Base-by-base conservation (phyloP, 2,329 filamentous ascomycete species). In the Phaeosphaeriaceae sp. region DNA sequence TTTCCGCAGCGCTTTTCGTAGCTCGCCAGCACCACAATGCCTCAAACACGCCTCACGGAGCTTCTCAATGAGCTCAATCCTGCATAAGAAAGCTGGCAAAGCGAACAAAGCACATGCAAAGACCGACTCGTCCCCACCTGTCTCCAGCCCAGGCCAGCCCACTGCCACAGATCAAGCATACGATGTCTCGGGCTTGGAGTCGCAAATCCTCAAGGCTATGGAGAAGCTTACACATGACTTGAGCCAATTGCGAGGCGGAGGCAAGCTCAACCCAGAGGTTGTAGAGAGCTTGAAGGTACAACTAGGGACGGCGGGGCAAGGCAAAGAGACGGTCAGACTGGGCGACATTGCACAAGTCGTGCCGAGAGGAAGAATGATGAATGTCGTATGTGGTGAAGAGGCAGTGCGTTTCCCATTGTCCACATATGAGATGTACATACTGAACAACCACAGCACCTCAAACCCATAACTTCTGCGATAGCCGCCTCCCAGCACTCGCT, bases 341-440 rank as follows among this genome's bases (percentile, higher is more conserved):
- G 82, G 84, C 10, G 88, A 90, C 69, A 69, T 91, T 56, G 89
- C 88, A 2, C 88, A 90, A 70, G 86, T 91, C 17, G 80, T 91
- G 41, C 86, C 87, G 0, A 88, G 88, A 67, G 88, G 88, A 11
- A 77, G 88, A 54, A 82, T 82, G 65, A 74, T 90, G 27, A 84
- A 86, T 57, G 79, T 91, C n/a, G 73, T 89, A 21, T 86, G 86
- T 41, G 85, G 87, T 15, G 89, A 91, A 68, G 84, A 86, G 67
- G 85, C 86, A 58, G 88, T 89, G 72, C 67, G 83, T 79, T 62
- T 13, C 25, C 24, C 33, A 36, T 21, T 2, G 4, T 45, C 9
- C 40, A 44, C 19, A 53, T 4, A 15, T 49, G 31, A 42, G 9
- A 36, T 11, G 31, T 17, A 2, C 13, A 40, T 51, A 49, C 58